Base-by-base conservation (phyloP, 805 yeast genomes). In the Monosporozyma aerobia region DNA sequence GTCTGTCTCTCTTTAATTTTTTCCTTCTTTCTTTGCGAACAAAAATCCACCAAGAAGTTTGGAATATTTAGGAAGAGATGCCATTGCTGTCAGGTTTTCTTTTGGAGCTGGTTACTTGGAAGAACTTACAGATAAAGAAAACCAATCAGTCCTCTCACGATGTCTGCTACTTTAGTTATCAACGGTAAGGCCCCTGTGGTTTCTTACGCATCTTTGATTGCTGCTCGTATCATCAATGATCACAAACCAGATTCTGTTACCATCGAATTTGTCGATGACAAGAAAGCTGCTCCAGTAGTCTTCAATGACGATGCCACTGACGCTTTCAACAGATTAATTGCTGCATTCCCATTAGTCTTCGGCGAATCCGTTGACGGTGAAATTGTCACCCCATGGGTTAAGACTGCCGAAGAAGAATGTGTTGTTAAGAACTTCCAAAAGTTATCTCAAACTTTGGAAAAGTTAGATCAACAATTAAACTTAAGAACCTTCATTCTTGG, bases 141-240 rank as follows among this genome's bases (percentile, higher is more conserved):
- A 43, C 45, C 45, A 43, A 8, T 14, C 23, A 13, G 29, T 23
- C 13, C 16, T 35, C 19, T 35, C 9, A 32, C 40, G 27, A 70
- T 80, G 64, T 72, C 74, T 41, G 53, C 58, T 54, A 63, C 68
- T 48, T 74, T 90, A 56, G 77, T 82, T 53, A 71, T 90, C 58
- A 96, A 96, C 54, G 89, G 87, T 52, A 90, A 89, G 75, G 95
- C 96, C 5, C 87, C 87, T 19, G 76, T 79, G 49, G 84, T 87
- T 53, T 94, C 92, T 30, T 92, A 88, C 67, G 79, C 87, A 5
- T 81, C 82, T 16, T 71, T 90, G 56, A 81, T 87, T 60, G 95
- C 95, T 44, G 87, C 90, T 44, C 82, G 85, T 23, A 77, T 86
- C 49, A 81, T 85, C 62, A 87, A 87, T 71, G 69, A 74, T 32